These are phyloP conservation scores for Boletus rex-veris DNA, from an alignment of 768 basidiomycete species.

Conservation along the genomic window DNA sequence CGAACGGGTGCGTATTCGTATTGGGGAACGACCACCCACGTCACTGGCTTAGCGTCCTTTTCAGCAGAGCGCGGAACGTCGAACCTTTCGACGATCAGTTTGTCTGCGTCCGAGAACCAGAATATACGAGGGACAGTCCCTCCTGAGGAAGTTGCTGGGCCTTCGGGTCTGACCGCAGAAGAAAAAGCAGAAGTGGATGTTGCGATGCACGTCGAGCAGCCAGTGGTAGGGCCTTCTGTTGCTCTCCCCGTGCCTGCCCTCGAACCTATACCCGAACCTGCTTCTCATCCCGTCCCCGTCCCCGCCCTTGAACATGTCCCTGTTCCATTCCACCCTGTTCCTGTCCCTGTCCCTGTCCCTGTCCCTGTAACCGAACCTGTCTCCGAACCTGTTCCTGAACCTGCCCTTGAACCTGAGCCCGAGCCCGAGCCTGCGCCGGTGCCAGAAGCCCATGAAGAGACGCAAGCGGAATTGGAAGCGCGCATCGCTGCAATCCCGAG, in stretches of 20 bases:
- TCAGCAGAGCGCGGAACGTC: constrained; percentile 37
- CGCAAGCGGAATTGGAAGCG: constrained; percentile 20
- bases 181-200: constrained; percentile 16
- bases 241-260: background rate
- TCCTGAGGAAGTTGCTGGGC: constrained; percentile 25
- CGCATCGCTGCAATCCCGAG: constrained; percentile 27
- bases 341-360: background rate
- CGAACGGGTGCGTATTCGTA: constrained; percentile 39
- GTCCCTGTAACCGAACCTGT: too few relatives aligned
- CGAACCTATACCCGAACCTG: constrained; percentile 1
- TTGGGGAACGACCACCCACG: background rate
- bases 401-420: background rate
- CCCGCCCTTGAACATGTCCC: background rate
- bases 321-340: background rate
- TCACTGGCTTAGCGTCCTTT: background rate
- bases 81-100: constrained; percentile 45
- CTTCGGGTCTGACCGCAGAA: constrained; percentile 22
- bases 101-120: constrained; percentile 45
- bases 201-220: constrained; percentile 13
- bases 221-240: constrained; percentile 2
- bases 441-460: constrained; percentile 3
- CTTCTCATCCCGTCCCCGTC: background rate
- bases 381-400: background rate
- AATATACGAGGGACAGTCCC: constrained; percentile 28
- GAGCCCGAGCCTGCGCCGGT: background rate